Evolutionary conservation across 306 rosid species (phyloP).

Genomic region (Pyrus communis): DNA sequence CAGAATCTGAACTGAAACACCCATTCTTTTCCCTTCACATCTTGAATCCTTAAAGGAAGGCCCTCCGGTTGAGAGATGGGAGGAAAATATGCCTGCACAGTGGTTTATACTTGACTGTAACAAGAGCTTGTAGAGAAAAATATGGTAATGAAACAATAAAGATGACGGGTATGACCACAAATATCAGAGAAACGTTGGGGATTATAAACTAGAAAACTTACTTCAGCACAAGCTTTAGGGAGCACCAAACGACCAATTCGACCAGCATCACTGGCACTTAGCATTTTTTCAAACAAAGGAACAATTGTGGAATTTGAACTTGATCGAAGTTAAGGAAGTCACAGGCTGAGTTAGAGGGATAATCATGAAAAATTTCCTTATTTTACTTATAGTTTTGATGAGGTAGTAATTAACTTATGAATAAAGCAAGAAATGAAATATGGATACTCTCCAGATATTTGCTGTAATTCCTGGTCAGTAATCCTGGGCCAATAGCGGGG

Average conservation of each 20-base stretch:
- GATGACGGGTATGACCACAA: conserved; percentile 3
- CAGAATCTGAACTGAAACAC: conserved; percentile 97
- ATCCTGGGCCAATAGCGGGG: conserved; percentile 99
- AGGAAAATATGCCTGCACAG: conserved; percentile 90
- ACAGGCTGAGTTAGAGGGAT: not conserved
- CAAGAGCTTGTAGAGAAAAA: not conserved
- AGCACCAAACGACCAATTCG: conserved; percentile 97
- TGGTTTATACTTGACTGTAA: conserved; percentile 24
- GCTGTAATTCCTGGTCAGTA: conserved; percentile 95
- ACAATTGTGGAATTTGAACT: conserved; percentile 92
- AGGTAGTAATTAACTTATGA: not conserved
- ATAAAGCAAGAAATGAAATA: conserved; percentile 11
- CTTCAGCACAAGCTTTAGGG: conserved; percentile 99
- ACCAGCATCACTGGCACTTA: conserved; percentile 99
- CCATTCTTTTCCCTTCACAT: conserved; percentile 97
- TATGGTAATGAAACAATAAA: not conserved
- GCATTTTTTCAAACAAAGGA: conserved; percentile 97
- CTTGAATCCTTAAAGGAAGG: conserved; percentile 94
- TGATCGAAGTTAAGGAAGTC: conserved; percentile 55
- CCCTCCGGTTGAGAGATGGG: conserved; percentile 99
- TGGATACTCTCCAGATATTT: conserved; percentile 99
- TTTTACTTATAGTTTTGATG: not conserved
- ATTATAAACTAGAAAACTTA: conserved; percentile 25
- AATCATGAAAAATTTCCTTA: not conserved
- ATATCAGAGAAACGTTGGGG: conserved; percentile 2